Percentiles rank a stretch among this genome's conserved stretches.
Evolutionary conservation across 129 eudicot genomes (phyloP).

Genomic region (Flaveria linearis): DNA sequence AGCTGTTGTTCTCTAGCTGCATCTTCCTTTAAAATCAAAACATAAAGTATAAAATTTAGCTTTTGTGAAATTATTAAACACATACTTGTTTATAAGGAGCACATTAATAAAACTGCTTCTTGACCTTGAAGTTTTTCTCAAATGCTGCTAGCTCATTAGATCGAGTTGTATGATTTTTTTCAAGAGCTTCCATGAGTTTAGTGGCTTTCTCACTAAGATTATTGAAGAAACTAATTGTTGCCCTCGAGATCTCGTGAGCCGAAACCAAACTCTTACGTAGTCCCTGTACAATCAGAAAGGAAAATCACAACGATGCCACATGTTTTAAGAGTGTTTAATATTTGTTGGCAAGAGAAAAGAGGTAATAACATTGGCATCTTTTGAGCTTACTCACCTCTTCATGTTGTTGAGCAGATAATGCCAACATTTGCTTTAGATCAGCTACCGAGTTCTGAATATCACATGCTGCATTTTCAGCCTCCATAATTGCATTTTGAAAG

Average conservation of each 20-base stretch:
- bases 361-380: background rate
- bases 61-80: background rate
- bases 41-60: background rate
- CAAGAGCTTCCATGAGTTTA: conserved; percentile 53
- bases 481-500: conserved; percentile 49
- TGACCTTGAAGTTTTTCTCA: conserved; percentile 75
- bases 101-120: background rate
- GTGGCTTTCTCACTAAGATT: conserved; percentile 59
- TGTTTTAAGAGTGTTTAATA: background rate
- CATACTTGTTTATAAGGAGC: background rate
- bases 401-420: conserved; percentile 70
- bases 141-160: conserved; percentile 51
- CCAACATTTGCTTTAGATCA: conserved; percentile 62
- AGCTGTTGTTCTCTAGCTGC: conserved; percentile 70
- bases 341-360: background rate
- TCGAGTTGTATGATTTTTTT: conserved; percentile 51
- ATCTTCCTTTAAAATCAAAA: conserved; percentile 56
- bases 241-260: conserved; percentile 63
- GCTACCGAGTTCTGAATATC: conserved; percentile 60
- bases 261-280: conserved; percentile 61
- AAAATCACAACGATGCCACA: background rate
- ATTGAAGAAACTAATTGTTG: conserved; percentile 57
- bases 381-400: conserved; percentile 50
- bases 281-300: conserved; percentile 49
- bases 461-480: conserved; percentile 57